Evolutionary conservation across 306 rosid genomes (phyloP), one percentile per base, ranked within the genome.

Genomic region (Cicer cuneatum): DNA sequence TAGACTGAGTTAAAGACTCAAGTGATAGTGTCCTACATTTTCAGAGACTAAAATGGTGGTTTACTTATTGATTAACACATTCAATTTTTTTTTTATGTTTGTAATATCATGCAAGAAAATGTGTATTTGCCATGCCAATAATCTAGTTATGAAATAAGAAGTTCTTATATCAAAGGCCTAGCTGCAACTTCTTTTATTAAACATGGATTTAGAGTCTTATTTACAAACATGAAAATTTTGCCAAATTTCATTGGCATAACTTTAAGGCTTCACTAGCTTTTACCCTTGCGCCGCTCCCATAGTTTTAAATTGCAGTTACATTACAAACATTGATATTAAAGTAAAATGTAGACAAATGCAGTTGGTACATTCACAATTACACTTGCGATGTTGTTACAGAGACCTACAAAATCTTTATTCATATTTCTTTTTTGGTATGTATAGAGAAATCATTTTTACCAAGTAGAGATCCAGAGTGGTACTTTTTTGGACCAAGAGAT

Each of bases 391-490:
- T 10, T 3, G 5, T 14, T 16, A 4, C 1, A 8, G 1, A 53
- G 59, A 53, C 59, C 13, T 53, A 6, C 19, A 53, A 18, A 53
- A 8, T 2, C 5, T 53, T 18, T 18, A 18, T 8, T 2, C 33
- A 29, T 29, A 2, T 63, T 59, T 52, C 3, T 14, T 14, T 35
- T 21, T 6, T 35, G 7, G 13, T 18, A 41, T 53, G 66, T 0
- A 71, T 80, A 94, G 99, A 94, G 69, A 94, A 92, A 82, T 94
- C 99, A 48, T 92, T 90, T 80, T 81, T 94, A 38, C 97, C 99
- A 18, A 94, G 99, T 72, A 86, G 97, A 86, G 99, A 94, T 49
- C 99, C 99, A 37, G 99, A 94, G 57, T 94, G 99, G 99, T 94
- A 94, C 80, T 94, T 94, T 82, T 94, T 94, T 56, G 99, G 99